A percentile compares a stretch with the other conserved stretches of the same genome.
These are phyloP conservation scores for Arctium minus DNA, from an alignment of 129 eudicot genomes.

Conservation along the genomic window DNA sequence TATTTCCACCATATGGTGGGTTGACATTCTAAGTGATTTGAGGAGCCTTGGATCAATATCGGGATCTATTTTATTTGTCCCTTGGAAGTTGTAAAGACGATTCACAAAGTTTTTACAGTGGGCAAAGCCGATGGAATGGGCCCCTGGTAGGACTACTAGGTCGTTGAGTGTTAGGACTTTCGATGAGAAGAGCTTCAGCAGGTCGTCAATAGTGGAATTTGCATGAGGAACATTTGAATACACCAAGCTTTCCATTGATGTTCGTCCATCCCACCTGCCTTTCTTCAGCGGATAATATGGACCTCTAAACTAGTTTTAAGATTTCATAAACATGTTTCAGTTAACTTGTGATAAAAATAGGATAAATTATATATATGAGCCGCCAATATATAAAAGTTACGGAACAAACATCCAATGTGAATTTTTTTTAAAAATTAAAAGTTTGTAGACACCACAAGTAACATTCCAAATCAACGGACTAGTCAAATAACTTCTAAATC, in stretches of 20 bases:
- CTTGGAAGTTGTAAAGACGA: conserved; percentile 59
- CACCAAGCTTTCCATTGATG: conserved; percentile 65
- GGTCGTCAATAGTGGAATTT: conserved; percentile 56
- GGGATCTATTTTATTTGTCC: conserved; percentile 59
- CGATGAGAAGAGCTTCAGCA: conserved; percentile 59
- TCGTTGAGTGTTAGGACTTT: conserved; percentile 69
- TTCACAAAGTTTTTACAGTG: conserved; percentile 63
- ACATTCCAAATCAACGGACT: background rate
- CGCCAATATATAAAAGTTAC: background rate
- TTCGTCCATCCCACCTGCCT: conserved; percentile 90
- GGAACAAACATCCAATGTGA: background rate
- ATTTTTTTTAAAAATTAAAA: background rate
- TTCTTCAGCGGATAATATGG: conserved; percentile 84
- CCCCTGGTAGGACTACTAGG: conserved; percentile 75
- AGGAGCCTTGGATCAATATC: conserved; percentile 67
- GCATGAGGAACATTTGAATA: conserved; percentile 48
- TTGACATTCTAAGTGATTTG: conserved; percentile 79
- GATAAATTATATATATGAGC: background rate
- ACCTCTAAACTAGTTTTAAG: conserved; percentile 62
- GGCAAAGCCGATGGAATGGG: conserved; percentile 83
- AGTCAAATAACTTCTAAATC: background rate
- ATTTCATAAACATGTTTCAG: background rate
- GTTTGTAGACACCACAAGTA: background rate
- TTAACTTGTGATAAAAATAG: background rate
- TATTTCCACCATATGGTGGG: conserved; percentile 73